Evolutionary conservation across 1,139 yeast species (phyloP).

Genomic region (Sugiyamaella grinbergsii): DNA sequence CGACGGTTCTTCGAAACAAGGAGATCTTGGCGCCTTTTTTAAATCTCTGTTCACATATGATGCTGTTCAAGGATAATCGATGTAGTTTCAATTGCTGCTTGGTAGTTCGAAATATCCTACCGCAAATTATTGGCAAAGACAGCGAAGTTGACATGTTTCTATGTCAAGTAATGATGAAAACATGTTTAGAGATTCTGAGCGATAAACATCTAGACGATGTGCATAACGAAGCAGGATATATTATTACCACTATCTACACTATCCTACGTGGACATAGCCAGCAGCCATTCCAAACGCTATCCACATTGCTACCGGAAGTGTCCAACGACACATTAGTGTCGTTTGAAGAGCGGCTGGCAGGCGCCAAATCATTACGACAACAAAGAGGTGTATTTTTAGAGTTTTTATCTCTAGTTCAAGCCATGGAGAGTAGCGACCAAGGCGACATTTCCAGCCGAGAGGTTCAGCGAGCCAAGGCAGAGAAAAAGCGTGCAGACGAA

Average conservation of each 20-base stretch:
- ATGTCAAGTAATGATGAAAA: constrained; percentile 53
- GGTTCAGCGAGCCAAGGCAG: constrained; percentile 43
- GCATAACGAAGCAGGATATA: constrained; percentile 87
- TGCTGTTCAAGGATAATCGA: constrained; percentile 82
- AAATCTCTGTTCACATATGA: constrained; percentile 71
- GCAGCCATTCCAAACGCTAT: constrained; percentile 46
- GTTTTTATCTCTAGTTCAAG: constrained; percentile 50
- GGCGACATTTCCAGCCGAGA: constrained; percentile 48
- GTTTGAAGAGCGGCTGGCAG: constrained; percentile 60
- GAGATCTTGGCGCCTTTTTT: constrained; percentile 78
- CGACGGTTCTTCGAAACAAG: constrained; percentile 64
- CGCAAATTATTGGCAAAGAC: constrained; percentile 66
- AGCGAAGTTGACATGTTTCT: constrained; percentile 79
- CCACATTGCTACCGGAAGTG: constrained; percentile 46
- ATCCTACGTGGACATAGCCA: constrained; percentile 62
- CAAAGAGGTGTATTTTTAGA: constrained; percentile 75
- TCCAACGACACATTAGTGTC: constrained; percentile 37
- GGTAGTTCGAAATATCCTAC: constrained; percentile 69
- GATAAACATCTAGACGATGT: constrained; percentile 85
- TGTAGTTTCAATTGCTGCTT: constrained; percentile 89
- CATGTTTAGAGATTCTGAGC: constrained; percentile 61
- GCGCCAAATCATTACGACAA: constrained; percentile 59
- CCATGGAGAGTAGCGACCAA: constrained; percentile 41
- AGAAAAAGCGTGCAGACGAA: constrained; percentile 36
- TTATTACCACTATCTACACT: constrained; percentile 77